Conservation (phyloP, 164 flowering plant genomes). For the Vitis labrusca region DNA sequence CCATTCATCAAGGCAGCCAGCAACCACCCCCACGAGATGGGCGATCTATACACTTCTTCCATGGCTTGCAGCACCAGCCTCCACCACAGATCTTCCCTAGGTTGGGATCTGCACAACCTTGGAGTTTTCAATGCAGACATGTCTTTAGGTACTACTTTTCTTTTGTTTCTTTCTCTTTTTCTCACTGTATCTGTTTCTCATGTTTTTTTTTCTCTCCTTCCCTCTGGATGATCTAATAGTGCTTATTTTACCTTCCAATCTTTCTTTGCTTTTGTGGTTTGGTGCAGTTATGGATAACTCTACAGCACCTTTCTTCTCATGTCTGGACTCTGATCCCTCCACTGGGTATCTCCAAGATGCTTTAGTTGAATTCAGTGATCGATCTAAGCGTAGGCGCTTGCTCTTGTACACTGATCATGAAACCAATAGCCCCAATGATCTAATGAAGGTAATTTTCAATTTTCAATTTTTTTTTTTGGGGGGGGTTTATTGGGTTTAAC, state of each 20-base stretch:
- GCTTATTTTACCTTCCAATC: not conserved
- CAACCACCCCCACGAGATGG: conserved; percentile 4
- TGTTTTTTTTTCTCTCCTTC: not conserved
- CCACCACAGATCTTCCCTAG: conserved; percentile 37
- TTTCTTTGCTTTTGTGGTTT: not conserved
- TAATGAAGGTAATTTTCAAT: conserved; percentile 17
- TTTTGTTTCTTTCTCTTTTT: conserved; percentile 4
- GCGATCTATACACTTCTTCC: conserved; percentile 34
- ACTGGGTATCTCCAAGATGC: conserved; percentile 76
- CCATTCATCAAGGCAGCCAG: not conserved
- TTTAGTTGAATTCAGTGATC: conserved; percentile 43
- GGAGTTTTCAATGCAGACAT: conserved; percentile 65
- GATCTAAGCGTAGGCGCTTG: conserved; percentile 48
- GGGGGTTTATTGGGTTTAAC: no score
- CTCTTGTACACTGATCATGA: conserved; percentile 5
- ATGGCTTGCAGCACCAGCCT: conserved; percentile 31
- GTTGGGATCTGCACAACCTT: conserved; percentile 50
- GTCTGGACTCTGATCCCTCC: conserved; percentile 29
- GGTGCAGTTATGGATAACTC: conserved; percentile 37
- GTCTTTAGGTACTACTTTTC: conserved; percentile 34
- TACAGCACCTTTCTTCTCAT: conserved; percentile 18
- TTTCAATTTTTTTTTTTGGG: not conserved
- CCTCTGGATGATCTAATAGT: no score
- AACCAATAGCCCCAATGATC: conserved; percentile 6
- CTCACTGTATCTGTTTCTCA: conserved; percentile 3